phyloP scores from a whole-genome alignment of 441 rosid genomes.

The Aquilaria agallochum region DNA sequence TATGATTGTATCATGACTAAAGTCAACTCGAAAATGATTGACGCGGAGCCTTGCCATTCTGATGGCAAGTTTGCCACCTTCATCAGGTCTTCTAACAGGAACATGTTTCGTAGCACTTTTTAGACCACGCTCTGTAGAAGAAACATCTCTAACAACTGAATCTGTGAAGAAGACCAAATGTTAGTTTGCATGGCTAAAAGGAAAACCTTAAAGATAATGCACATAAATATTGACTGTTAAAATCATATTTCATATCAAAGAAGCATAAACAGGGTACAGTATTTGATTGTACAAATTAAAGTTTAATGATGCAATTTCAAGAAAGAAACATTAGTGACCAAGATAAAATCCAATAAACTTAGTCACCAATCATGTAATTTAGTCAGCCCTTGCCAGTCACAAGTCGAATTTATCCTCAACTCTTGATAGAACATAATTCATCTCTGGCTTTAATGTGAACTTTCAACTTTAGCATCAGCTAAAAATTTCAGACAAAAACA shows the following conservation, averaged over 20 bases:
- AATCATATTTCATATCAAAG: background rate
- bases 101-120: conserved; percentile 11
- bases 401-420: too few relatives aligned
- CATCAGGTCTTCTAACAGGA: conserved; percentile 63
- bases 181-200: background rate
- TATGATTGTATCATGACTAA: conserved; percentile 47
- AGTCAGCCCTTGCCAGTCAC: too few relatives aligned
- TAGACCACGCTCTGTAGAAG: conserved; percentile 9
- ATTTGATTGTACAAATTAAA: background rate
- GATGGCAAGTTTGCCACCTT: conserved; percentile 45
- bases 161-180: conserved; percentile 11
- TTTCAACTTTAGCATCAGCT: too few relatives aligned
- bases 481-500: too few relatives aligned
- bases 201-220: background rate
- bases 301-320: background rate
- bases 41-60: conserved; percentile 40
- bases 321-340: background rate
- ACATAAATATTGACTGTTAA: background rate
- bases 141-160: conserved; percentile 6
- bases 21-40: conserved; percentile 60
- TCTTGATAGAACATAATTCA: too few relatives aligned
- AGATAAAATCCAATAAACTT: too few relatives aligned
- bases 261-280: background rate
- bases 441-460: too few relatives aligned
- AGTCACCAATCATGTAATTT: too few relatives aligned